Conservation (phyloP, 139 green algal species). For the Trebouxia sp. region DNA sequence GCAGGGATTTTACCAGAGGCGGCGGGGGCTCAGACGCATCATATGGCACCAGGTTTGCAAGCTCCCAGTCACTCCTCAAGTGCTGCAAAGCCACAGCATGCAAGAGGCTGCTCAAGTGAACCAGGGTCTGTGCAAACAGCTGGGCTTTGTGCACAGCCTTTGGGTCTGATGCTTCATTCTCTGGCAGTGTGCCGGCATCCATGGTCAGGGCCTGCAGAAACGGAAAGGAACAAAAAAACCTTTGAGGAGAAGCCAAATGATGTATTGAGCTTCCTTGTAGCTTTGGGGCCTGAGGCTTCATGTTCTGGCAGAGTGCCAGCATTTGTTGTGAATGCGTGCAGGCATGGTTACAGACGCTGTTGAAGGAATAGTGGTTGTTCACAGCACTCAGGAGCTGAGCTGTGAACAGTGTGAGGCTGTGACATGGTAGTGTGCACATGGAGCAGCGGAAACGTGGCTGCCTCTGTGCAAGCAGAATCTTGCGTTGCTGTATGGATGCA, state of each 20-base stretch:
- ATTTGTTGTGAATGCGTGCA: neutral
- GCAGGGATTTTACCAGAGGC: constrained; percentile 24
- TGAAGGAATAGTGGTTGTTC: neutral
- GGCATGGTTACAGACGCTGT: neutral
- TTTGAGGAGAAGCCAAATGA: neutral
- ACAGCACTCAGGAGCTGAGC: no score
- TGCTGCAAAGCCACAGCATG: constrained; percentile 55
- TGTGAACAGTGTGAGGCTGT: no score
- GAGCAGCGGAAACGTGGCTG: no score
- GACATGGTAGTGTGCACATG: no score
- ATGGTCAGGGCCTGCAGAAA: constrained; percentile 35
- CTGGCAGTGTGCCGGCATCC: constrained; percentile 39
- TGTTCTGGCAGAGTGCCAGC: neutral
- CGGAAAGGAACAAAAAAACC: no score
- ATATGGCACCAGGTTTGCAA: constrained; percentile 50
- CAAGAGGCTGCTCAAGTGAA: constrained; percentile 46
- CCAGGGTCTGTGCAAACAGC: constrained; percentile 29
- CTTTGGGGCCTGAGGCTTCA: neutral
- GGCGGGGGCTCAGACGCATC: constrained; percentile 1
- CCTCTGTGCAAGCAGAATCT: no score
- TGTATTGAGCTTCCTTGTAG: neutral
- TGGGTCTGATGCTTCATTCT: constrained; percentile 21
- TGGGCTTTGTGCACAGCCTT: neutral
- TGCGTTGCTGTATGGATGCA: no score
- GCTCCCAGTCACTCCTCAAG: constrained; percentile 51